Evolutionary conservation across 108 stramenopile genomes (phyloP).

Genomic region (Nannochloropsis oceanica): DNA sequence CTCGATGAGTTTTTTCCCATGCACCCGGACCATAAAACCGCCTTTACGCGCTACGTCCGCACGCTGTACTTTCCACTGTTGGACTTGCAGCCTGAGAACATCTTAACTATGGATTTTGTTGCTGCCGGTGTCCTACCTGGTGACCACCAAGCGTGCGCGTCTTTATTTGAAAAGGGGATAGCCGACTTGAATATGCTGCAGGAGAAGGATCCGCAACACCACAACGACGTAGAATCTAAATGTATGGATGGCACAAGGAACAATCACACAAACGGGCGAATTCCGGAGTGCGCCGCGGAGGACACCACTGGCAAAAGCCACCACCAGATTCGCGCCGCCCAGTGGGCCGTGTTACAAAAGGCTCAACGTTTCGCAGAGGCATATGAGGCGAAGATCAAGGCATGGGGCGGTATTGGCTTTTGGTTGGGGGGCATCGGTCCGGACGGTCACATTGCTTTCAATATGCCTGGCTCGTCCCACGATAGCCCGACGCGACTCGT

Average conservation of each 20-base stretch:
- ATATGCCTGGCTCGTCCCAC: slow-evolving; percentile 29
- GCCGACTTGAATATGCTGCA: neutral
- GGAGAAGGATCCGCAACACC: neutral
- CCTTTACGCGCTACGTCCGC: slow-evolving; percentile 11
- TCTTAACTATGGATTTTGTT: slow-evolving; percentile 1
- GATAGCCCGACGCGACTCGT: slow-evolving; percentile 17
- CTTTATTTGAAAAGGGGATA: neutral
- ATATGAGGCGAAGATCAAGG: slow-evolving; percentile 8
- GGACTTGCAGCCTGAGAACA: slow-evolving; percentile 1
- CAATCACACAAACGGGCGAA: neutral
- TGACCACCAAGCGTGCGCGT: neutral
- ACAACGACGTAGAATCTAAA: neutral
- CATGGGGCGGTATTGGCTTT: slow-evolving; percentile 34
- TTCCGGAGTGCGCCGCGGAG: neutral
- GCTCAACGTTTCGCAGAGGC: neutral
- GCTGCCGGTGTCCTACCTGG: neutral
- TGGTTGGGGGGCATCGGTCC: slow-evolving; percentile 41
- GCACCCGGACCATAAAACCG: slow-evolving; percentile 9
- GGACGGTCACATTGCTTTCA: slow-evolving; percentile 45
- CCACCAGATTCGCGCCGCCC: neutral
- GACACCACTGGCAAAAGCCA: neutral
- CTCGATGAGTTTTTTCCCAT: slow-evolving; percentile 22
- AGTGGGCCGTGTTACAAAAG: neutral
- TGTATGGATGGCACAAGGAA: neutral
- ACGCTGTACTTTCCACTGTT: neutral